Conservation (phyloP, 257 asterid species). For the Rhazya stricta region DNA sequence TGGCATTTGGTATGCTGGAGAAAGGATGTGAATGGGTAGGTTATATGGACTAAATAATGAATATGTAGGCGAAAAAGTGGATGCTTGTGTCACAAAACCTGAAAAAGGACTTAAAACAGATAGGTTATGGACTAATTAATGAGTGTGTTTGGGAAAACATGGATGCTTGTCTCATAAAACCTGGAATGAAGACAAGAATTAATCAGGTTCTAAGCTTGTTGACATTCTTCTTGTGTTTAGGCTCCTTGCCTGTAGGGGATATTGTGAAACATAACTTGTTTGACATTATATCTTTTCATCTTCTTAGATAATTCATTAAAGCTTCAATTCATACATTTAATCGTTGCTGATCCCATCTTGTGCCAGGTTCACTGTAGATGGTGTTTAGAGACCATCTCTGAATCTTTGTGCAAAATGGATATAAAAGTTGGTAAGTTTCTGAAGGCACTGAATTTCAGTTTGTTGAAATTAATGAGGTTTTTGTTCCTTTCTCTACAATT, state of each 20-base stretch:
- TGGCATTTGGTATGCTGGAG: too few species aligned
- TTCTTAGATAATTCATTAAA: background rate
- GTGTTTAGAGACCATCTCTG: slow-evolving; percentile 54
- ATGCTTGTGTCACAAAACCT: background rate
- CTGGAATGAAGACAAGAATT: too few species aligned
- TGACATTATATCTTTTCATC: background rate
- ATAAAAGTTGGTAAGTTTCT: slow-evolving; percentile 66
- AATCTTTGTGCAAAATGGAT: slow-evolving; percentile 60
- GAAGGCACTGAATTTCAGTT: background rate
- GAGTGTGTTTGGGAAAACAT: background rate
- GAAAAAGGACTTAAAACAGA: too few species aligned
- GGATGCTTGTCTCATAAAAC: background rate
- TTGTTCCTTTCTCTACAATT: background rate
- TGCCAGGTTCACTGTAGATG: slow-evolving; percentile 74
- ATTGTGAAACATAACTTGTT: background rate
- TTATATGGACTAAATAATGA: too few species aligned
- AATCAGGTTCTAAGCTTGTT: background rate
- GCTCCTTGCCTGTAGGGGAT: background rate
- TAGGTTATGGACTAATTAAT: too few species aligned
- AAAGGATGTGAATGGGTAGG: background rate
- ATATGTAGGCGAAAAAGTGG: background rate
- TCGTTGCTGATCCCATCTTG: background rate
- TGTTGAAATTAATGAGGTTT: background rate
- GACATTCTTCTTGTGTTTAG: background rate
- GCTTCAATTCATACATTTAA: background rate